These are phyloP conservation scores for Cicer bijugum DNA, from an alignment of 306 rosid genomes.

Conservation along the genomic window DNA sequence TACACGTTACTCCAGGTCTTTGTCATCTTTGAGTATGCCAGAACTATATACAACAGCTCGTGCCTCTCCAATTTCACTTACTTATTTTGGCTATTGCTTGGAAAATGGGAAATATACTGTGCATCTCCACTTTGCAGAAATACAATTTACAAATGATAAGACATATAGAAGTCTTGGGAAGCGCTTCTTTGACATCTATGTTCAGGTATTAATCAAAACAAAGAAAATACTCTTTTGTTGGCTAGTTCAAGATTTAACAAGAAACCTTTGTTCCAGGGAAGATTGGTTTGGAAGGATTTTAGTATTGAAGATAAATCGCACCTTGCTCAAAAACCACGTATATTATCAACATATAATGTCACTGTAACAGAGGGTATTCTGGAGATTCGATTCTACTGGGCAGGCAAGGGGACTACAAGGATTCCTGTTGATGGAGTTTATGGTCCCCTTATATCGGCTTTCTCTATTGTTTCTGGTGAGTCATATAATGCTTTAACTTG, in stretches of 20 bases:
- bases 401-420: constrained; percentile 70
- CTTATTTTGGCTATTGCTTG: constrained; percentile 67
- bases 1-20: constrained; percentile 43
- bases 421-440: constrained; percentile 55
- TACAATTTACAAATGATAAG: constrained; percentile 53
- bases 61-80: constrained; percentile 57
- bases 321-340: constrained; percentile 49
- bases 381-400: constrained; percentile 66
- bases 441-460: constrained; percentile 74
- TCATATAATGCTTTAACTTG: constrained; percentile 22
- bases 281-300: constrained; percentile 53
- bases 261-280: constrained; percentile 49
- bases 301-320: constrained; percentile 54
- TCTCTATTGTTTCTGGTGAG: constrained; percentile 71
- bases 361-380: constrained; percentile 45
- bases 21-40: constrained; percentile 43
- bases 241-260: constrained; percentile 29
- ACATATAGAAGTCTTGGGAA: constrained; percentile 62
- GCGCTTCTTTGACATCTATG: constrained; percentile 65
- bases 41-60: constrained; percentile 59
- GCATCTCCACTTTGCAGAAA: constrained; percentile 65
- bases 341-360: constrained; percentile 42
- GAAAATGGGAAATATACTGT: constrained; percentile 67
- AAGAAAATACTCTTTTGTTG: constrained; percentile 18
- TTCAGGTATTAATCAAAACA: constrained; percentile 56